phyloP scores from a whole-genome alignment of 306 rosid genomes.

The Quercus alba region DNA sequence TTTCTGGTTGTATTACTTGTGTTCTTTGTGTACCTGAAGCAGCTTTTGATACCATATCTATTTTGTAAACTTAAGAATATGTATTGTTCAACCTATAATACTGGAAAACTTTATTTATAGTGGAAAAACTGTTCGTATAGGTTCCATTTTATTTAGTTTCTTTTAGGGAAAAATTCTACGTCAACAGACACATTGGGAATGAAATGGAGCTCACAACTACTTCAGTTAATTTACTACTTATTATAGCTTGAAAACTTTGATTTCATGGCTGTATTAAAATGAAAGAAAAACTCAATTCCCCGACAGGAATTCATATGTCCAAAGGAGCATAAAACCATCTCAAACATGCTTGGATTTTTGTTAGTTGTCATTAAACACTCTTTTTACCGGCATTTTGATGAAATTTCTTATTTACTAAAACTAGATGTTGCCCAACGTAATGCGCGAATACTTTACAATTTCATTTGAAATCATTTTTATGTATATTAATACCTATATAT shows the following conservation, averaged over 20 bases:
- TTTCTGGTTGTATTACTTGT: not conserved
- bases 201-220: not conserved
- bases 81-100: not conserved
- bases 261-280: not conserved
- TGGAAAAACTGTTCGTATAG: not conserved
- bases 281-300: not conserved
- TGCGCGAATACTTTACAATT: no score
- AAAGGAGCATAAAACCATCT: not conserved
- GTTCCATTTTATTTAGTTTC: not conserved
- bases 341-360: conserved; percentile 2
- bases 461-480: no score
- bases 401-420: conserved; percentile 33
- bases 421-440: no score
- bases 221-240: not conserved
- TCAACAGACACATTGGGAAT: not conserved
- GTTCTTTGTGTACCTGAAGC: not conserved
- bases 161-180: not conserved
- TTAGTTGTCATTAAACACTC: not conserved
- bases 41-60: not conserved
- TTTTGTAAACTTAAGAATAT: not conserved
- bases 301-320: not conserved
- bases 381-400: not conserved
- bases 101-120: not conserved
- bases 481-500: no score
- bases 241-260: not conserved